Conservation (phyloP, 306 rosid species). For the barrel medic (Medicago truncatula) region DNA sequence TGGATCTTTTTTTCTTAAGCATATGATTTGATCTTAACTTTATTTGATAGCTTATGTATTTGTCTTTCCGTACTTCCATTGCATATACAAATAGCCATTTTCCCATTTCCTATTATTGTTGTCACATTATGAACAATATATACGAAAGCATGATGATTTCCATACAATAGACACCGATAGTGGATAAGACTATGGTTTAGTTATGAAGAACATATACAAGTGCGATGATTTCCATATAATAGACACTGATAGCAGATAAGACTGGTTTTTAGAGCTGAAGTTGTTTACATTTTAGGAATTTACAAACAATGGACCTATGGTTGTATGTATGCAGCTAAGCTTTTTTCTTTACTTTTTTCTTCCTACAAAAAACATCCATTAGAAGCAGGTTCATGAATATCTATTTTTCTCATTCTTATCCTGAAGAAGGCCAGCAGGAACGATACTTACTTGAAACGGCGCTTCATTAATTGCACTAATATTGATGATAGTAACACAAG, state of each 20-base stretch:
- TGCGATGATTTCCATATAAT: neutral
- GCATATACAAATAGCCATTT: constrained; percentile 17
- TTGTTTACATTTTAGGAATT: too few species aligned
- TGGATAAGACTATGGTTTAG: constrained; percentile 18
- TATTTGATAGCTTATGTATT: constrained; percentile 25
- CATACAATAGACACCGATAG: neutral
- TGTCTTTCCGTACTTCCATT: constrained; percentile 10
- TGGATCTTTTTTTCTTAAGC: constrained; percentile 26
- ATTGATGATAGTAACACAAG: too few species aligned
- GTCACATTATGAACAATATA: constrained; percentile 1
- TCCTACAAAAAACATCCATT: too few species aligned
- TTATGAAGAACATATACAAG: neutral
- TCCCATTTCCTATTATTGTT: constrained; percentile 17
- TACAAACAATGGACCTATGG: too few species aligned
- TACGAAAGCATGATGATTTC: constrained; percentile 15
- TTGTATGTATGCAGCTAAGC: too few species aligned
- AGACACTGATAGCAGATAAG: constrained; percentile 27
- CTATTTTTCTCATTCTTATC: too few species aligned
- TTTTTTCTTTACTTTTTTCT: too few species aligned
- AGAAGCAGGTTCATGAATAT: neutral
- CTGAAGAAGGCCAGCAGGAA: too few species aligned
- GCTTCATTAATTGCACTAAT: too few species aligned
- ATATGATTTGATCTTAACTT: constrained; percentile 47
- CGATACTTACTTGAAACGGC: too few species aligned
- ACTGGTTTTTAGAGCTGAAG: neutral